Conservation (phyloP, 2,329 filamentous ascomycete genomes). For the Plectosphaerella plurivora region DNA sequence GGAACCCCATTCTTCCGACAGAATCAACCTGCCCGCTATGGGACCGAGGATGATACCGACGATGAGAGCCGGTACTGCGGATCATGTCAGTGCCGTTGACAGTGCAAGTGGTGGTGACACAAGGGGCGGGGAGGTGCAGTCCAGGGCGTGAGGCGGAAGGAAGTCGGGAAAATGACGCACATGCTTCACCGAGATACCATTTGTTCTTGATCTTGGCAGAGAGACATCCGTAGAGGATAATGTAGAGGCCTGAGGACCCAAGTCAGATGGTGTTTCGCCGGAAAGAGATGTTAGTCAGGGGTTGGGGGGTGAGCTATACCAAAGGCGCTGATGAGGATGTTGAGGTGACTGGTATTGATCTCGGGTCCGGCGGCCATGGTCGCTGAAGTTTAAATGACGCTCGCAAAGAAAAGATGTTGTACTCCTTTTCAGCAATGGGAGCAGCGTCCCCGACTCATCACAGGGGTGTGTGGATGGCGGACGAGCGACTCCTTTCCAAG, state of each 20-base stretch:
- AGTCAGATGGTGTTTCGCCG: too few species aligned
- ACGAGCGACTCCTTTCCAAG: not conserved
- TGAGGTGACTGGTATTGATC: slow-evolving; percentile 4
- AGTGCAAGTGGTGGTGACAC: not conserved
- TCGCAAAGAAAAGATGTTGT: not conserved
- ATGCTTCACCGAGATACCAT: slow-evolving; percentile 52
- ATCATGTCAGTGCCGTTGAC: not conserved
- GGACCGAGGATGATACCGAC: slow-evolving; percentile 52
- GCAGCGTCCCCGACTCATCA: not conserved
- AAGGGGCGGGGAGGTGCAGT: not conserved
- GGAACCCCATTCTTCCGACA: slow-evolving; percentile 34
- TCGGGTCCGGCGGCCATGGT: not conserved
- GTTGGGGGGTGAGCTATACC: not conserved
- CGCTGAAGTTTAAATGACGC: not conserved
- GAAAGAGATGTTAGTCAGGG: too few species aligned
- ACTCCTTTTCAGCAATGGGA: not conserved
- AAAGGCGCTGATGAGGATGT: slow-evolving; percentile 15
- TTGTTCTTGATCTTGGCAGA: slow-evolving; percentile 47
- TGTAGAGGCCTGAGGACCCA: slow-evolving; percentile 35
- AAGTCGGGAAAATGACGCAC: slow-evolving; percentile 25
- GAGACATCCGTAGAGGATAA: slow-evolving; percentile 41
- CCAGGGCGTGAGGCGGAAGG: not conserved
- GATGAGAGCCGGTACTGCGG: slow-evolving; percentile 47
- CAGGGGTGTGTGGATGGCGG: not conserved
- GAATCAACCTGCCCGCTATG: slow-evolving; percentile 46